phyloP scores from a whole-genome alignment of 2,329 filamentous ascomycete species.

The Ustilaginoidea virens region DNA sequence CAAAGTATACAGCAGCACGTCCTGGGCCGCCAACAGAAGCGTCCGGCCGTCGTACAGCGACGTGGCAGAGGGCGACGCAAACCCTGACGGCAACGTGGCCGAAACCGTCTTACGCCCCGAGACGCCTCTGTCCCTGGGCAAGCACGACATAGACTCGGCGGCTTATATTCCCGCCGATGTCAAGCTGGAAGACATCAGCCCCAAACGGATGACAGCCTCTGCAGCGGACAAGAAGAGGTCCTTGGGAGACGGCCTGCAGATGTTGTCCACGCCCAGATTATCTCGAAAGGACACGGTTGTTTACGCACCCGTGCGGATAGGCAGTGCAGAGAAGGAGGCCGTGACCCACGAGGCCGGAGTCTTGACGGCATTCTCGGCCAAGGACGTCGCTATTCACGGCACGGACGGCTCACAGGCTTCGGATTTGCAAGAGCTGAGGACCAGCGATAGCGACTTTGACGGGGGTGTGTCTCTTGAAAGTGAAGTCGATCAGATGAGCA shows the following conservation, averaged over 20 bases:
- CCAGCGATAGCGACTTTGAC: conserved; percentile 2
- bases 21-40: conserved; percentile 22
- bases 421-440: background rate
- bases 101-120: background rate
- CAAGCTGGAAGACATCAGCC: conserved; percentile 1
- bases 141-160: conserved; percentile 1
- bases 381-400: background rate
- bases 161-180: conserved; percentile 1
- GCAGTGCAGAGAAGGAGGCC: no score
- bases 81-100: conserved; percentile 3
- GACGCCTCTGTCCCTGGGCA: conserved; percentile 1
- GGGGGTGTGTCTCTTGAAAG: conserved; percentile 2
- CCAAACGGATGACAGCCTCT: conserved; percentile 1
- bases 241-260: conserved; percentile 4
- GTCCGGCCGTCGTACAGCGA: conserved; percentile 25
- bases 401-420: no score
- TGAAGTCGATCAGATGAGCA: background rate
- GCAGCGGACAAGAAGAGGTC: conserved; percentile 3
- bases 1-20: conserved; percentile 14
- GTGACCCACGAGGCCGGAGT: no score
- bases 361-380: background rate
- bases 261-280: conserved; percentile 2
- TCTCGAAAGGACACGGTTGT: conserved; percentile 1
- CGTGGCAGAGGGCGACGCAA: conserved; percentile 10
- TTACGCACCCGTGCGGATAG: no score